Evolutionary conservation across 345 rosid genomes (phyloP).

Genomic region (Murraya koenigii): DNA sequence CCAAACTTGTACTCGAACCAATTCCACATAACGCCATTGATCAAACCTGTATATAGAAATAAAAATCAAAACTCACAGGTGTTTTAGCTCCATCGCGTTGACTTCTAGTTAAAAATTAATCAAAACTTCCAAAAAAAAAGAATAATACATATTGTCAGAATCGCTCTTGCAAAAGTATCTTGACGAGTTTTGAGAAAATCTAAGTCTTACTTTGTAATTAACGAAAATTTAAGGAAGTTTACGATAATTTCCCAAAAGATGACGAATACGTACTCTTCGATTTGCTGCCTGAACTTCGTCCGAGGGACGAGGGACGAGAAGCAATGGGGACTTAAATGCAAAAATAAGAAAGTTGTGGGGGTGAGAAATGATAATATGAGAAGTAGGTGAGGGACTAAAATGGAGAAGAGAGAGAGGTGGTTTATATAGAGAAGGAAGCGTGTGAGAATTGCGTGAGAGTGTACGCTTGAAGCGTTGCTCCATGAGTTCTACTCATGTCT

Average conservation of each 20-base stretch:
- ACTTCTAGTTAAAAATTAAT: too few species aligned
- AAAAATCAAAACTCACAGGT: background rate
- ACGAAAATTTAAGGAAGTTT: background rate
- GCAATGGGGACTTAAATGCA: background rate
- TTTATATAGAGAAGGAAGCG: conserved; percentile 35
- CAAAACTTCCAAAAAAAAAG: too few species aligned
- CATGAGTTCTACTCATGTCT: conserved; percentile 62
- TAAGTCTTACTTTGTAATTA: background rate
- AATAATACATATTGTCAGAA: too few species aligned
- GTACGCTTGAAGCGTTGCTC: conserved; percentile 39
- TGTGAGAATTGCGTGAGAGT: conserved; percentile 71
- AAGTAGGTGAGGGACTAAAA: too few species aligned
- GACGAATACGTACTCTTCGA: background rate
- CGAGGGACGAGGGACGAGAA: too few species aligned
- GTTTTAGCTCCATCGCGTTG: background rate
- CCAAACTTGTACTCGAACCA: conserved; percentile 35
- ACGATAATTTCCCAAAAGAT: too few species aligned
- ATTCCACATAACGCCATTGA: conserved; percentile 59
- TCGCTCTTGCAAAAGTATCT: too few species aligned
- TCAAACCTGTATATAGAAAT: conserved; percentile 2
- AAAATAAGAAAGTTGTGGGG: background rate
- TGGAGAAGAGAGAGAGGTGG: background rate
- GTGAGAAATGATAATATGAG: background rate
- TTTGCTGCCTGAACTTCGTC: too few species aligned
- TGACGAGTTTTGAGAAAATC: background rate